These are phyloP conservation scores for Gillenia trifoliata DNA, from an alignment of 306 rosid species.

Conservation along the genomic window DNA sequence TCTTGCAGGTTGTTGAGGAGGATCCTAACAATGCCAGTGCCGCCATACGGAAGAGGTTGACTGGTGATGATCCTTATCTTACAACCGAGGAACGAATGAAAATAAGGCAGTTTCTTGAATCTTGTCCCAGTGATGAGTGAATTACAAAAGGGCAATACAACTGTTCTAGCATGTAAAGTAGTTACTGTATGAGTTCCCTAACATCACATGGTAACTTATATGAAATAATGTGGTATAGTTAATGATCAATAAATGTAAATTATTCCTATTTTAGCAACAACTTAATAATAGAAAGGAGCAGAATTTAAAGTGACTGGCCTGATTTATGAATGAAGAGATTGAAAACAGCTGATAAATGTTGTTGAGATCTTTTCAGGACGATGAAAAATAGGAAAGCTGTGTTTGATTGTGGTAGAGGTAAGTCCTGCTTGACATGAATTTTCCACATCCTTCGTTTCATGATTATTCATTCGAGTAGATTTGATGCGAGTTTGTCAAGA, in stretches of 20 bases:
- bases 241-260: not conserved
- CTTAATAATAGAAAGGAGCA: not conserved
- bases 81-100: slow-evolving; percentile 50
- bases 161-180: slow-evolving; percentile 25
- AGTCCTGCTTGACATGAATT: not conserved
- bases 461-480: not conserved
- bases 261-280: not conserved
- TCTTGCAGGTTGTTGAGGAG: slow-evolving; percentile 55
- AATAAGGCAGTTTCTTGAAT: slow-evolving; percentile 60
- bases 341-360: not conserved
- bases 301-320: not conserved
- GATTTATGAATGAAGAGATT: not conserved
- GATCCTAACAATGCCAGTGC: slow-evolving; percentile 32
- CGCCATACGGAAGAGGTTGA: slow-evolving; percentile 47
- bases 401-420: not conserved
- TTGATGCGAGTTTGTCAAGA: not conserved
- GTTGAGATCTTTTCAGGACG: not conserved
- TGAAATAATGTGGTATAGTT: not conserved
- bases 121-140: slow-evolving; percentile 50
- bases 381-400: not conserved
- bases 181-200: not conserved
- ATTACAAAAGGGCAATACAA: not conserved
- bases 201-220: not conserved
- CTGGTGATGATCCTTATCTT: slow-evolving; percentile 60
- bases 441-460: not conserved